Evolutionary conservation across 1,139 yeast species (phyloP).

Genomic region (Saccharomyces uvarum): DNA sequence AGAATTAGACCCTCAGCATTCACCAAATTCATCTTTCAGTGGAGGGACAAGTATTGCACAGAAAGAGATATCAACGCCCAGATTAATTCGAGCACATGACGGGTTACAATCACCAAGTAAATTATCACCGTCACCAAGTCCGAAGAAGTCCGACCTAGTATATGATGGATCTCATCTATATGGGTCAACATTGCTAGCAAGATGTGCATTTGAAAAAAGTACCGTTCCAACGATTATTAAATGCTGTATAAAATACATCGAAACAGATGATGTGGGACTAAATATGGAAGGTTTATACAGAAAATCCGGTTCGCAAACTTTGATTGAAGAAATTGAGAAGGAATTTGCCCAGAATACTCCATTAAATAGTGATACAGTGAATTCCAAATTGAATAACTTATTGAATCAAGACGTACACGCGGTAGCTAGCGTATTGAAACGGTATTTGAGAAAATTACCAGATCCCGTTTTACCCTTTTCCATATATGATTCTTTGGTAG

Average conservation of each 20-base stretch:
- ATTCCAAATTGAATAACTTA: not conserved
- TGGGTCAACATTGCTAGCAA: slow-evolving; percentile 42
- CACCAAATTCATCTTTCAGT: not conserved
- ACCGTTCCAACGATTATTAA: slow-evolving; percentile 66
- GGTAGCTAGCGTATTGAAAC: slow-evolving; percentile 75
- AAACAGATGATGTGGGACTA: slow-evolving; percentile 49
- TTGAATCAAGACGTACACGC: slow-evolving; percentile 68
- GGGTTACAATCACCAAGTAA: not conserved
- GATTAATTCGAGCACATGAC: not conserved
- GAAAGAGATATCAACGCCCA: not conserved
- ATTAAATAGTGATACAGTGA: not conserved
- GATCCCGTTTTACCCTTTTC: slow-evolving; percentile 73
- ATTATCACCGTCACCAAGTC: slow-evolving; percentile 8
- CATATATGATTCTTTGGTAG: slow-evolving; percentile 59
- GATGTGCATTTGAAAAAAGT: slow-evolving; percentile 50
- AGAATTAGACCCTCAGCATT: not conserved
- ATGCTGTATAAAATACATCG: slow-evolving; percentile 69
- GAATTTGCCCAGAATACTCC: slow-evolving; percentile 22
- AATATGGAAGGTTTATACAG: slow-evolving; percentile 82
- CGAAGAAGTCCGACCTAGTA: not conserved
- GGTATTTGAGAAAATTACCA: slow-evolving; percentile 77
- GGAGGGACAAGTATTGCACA: not conserved
- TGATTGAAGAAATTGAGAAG: slow-evolving; percentile 28
- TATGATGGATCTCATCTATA: slow-evolving; percentile 16
- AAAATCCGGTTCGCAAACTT: slow-evolving; percentile 77